Conservation (phyloP, 768 basidiomycete species). For the Phanerodontia chrysosporium region DNA sequence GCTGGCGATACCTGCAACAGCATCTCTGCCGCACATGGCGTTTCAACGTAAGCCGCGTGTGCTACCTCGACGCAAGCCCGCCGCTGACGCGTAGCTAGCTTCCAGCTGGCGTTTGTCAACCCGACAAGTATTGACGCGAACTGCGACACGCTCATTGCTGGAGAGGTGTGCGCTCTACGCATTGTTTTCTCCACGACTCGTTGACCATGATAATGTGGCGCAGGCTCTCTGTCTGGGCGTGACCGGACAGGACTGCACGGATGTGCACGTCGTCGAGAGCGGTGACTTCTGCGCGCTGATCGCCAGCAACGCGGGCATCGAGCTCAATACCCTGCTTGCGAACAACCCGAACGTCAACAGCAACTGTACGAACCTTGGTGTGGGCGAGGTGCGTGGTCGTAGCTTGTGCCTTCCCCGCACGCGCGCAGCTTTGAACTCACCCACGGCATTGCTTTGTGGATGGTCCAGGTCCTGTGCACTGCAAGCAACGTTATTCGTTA, state of each 20-base stretch:
- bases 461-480: slow-evolving; percentile 17
- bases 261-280: slow-evolving; percentile 40
- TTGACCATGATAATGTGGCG: not conserved
- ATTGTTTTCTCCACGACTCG: not conserved
- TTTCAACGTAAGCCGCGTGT: slow-evolving; percentile 37
- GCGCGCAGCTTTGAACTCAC: too few relatives aligned
- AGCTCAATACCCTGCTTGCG: slow-evolving; percentile 39
- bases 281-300: slow-evolving; percentile 53
- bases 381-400: slow-evolving; percentile 56
- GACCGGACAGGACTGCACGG: slow-evolving; percentile 50
- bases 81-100: slow-evolving; percentile 28
- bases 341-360: slow-evolving; percentile 66
- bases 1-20: slow-evolving; percentile 51
- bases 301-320: slow-evolving; percentile 36
- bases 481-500: slow-evolving; percentile 11
- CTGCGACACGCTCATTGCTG: slow-evolving; percentile 55
- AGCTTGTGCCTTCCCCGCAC: too few relatives aligned
- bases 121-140: slow-evolving; percentile 39
- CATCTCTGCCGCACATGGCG: slow-evolving; percentile 43
- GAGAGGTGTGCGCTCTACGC: slow-evolving; percentile 37
- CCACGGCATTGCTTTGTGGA: not conserved
- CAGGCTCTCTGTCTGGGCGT: slow-evolving; percentile 55
- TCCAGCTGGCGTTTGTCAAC: slow-evolving; percentile 56
- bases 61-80: not conserved
- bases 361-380: slow-evolving; percentile 51